Percentiles rank a stretch among this genome's conserved stretches.
These are phyloP conservation scores for Hypoxylon crocopeplum DNA, from an alignment of 495 filamentous ascomycete species.

Conservation along the genomic window DNA sequence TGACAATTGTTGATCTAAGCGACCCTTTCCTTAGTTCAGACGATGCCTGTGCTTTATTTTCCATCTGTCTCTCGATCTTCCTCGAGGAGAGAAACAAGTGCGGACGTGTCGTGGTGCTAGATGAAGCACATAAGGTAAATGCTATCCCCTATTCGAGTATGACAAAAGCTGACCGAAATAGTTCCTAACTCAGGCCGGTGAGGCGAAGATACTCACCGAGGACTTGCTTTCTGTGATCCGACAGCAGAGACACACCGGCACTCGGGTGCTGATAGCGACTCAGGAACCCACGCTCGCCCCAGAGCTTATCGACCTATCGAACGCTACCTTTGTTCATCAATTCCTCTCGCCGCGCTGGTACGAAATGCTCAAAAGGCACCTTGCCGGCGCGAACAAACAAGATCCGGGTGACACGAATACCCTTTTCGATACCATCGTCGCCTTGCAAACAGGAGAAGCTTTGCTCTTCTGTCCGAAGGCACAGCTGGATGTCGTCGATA, in stretches of 20 bases:
- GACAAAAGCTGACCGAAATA: conserved; percentile 42
- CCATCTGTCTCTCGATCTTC: conserved; percentile 60
- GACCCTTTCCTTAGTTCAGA: conserved; percentile 64
- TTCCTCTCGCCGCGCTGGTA: conserved; percentile 78
- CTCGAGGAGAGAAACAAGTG: conserved; percentile 45
- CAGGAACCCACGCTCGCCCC: conserved; percentile 81
- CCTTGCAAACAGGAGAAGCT: conserved; percentile 65
- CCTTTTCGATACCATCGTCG: conserved; percentile 64
- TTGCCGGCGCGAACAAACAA: conserved; percentile 55
- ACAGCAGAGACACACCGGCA: conserved; percentile 72
- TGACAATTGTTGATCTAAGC: conserved; percentile 69
- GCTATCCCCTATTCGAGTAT: neutral
- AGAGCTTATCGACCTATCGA: conserved; percentile 71
- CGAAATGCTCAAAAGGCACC: conserved; percentile 60
- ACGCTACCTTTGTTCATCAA: conserved; percentile 75
- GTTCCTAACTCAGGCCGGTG: conserved; percentile 55
- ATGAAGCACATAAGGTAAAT: conserved; percentile 45
- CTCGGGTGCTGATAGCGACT: conserved; percentile 73
- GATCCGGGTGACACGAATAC: neutral
- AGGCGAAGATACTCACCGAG: conserved; percentile 63
- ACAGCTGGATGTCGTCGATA: conserved; percentile 45
- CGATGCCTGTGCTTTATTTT: conserved; percentile 64
- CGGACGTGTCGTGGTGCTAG: conserved; percentile 54
- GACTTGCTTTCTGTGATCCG: conserved; percentile 69
- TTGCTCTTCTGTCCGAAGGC: conserved; percentile 69